phyloP scores from a whole-genome alignment of 805 yeast genomes.

The Tetrapisispora namnaoensis region DNA sequence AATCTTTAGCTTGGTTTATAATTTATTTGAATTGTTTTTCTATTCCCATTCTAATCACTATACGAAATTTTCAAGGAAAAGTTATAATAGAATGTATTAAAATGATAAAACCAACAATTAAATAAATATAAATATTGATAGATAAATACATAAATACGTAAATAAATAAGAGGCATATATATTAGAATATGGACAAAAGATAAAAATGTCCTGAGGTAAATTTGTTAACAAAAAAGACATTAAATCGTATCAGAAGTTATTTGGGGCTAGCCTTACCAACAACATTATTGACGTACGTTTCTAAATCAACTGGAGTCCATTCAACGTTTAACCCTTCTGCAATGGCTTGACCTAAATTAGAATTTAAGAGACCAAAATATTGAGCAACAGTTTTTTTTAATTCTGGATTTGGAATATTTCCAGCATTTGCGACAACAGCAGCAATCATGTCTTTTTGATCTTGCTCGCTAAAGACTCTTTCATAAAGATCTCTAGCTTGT shows the following conservation, averaged over 20 bases:
- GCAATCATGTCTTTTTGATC: slow-evolving; percentile 29
- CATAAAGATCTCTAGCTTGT: slow-evolving; percentile 38
- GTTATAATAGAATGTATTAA: too few species aligned
- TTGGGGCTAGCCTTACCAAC: slow-evolving; percentile 18
- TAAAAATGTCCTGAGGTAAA: too few species aligned
- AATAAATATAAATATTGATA: too few species aligned
- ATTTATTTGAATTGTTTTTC: too few species aligned
- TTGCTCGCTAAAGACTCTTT: slow-evolving; percentile 30
- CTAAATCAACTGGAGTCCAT: slow-evolving; percentile 28
- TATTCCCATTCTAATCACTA: too few species aligned
- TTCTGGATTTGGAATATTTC: slow-evolving; percentile 21
- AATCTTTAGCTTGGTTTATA: too few species aligned
- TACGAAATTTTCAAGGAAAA: too few species aligned
- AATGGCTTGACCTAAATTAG: slow-evolving; percentile 32
- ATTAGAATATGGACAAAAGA: too few species aligned
- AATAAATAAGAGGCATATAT: too few species aligned
- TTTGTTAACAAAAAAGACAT: too few species aligned
- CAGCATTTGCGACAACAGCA: slow-evolving; percentile 34
- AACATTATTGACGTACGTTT: slow-evolving; percentile 27
- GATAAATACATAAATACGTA: too few species aligned
- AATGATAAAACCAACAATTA: too few species aligned
- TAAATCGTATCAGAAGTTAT: background rate
- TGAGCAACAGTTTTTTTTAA: slow-evolving; percentile 33
- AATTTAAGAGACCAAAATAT: slow-evolving; percentile 35
- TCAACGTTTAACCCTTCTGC: slow-evolving; percentile 35